Evolutionary conservation across 768 basidiomycete genomes (phyloP), one percentile per base, ranked within the genome.

Genomic region (Cyathus striatus): DNA sequence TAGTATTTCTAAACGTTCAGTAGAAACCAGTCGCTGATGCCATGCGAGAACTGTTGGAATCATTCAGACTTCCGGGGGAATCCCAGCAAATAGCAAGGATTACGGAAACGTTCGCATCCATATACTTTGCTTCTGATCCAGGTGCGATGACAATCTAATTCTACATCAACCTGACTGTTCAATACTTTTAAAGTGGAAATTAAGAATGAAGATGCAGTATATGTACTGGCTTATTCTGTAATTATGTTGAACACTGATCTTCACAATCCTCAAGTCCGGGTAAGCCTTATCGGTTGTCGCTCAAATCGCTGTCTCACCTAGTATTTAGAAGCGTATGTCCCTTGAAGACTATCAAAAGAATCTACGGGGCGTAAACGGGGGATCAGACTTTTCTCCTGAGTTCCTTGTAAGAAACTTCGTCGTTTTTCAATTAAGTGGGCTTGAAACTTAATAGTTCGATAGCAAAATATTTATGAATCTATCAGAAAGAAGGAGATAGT

Each of bases 241-340:
- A 97, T 99, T 61, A 79, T 99, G 92, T 78, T 99, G 39, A 99
- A 99, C 64, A 99, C 96, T 6, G 96, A 99, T 66, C 79, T 82
- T 23, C 94, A 97, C 59, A 97, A 90, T 57, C 93, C 94, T 10
- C 92, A 96, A 72, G 78, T 94, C 47, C 69, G 89, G 58, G 91
- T 87, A 58, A 60, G 83, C 22, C 16, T 23, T 36, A 23, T 6
- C 36, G 6, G 10, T 36, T 55, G 9, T 39, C 25, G 36, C 1
- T 17, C 25, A n/a, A n/a, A n/a, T 43, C 17, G 17, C 16, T 33
- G 10, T 9, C 18, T 9, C 9, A n/a, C 40, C 32, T 9, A 35
- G 20, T 6, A 3, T 46, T 33, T 46, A 95, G 86, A 96, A 96
- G 85, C 78, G 91, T 3, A 99, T 99, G 96, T 75, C 90, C 1